Evolutionary conservation across 2,329 filamentous ascomycete genomes (phyloP), one percentile per base, ranked within the genome.

Genomic region (Neocatenulostroma microsporum): DNA sequence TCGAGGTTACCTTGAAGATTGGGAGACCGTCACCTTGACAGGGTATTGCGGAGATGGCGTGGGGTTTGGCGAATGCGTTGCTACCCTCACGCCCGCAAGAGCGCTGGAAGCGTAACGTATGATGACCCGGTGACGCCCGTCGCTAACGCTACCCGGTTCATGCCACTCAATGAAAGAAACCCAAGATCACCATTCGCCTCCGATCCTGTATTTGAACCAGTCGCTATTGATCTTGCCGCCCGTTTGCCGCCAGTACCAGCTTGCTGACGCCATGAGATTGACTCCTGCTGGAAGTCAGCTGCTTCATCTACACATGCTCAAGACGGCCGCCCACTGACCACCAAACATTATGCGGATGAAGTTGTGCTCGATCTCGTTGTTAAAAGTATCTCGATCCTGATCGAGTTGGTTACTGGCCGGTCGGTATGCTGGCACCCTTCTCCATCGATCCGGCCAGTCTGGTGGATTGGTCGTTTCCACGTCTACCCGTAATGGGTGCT

Each of bases 301-400:
- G 11, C 31, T 17, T 21, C 14, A 15, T 27, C 31, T 32, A 23
- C 25, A 37, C 15, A 38, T 26, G 17, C 17, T 10, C 9, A 62
- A 41, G 62, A 63, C 48, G 69, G 64, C 30, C 66, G 47, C 10
- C 68, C 62, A 5, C 66, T 41, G 30, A 29, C 50, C 70, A 19
- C 60, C 62, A 42, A 73, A 68, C 70, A 74, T 74, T 0, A 68
- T 53, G 14, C 58, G 51, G 13, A 75, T 59, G 46, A 75, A 73
- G 5, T 57, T 60, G 27, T 54, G 53, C 49, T 74, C 72, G 5
- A 59, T 54, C 2, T 44, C 46, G 47, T 65, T 71, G n/a, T 50
- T 51, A 25, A 66, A 69, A 0, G 62, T 61, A 3, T 66, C 56
- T n/a, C 71, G 50, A 34, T 66, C 54, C 3, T 49, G 55, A 42